phyloP scores from a whole-genome alignment of 1,139 yeast genomes.

The Candida sojae region DNA sequence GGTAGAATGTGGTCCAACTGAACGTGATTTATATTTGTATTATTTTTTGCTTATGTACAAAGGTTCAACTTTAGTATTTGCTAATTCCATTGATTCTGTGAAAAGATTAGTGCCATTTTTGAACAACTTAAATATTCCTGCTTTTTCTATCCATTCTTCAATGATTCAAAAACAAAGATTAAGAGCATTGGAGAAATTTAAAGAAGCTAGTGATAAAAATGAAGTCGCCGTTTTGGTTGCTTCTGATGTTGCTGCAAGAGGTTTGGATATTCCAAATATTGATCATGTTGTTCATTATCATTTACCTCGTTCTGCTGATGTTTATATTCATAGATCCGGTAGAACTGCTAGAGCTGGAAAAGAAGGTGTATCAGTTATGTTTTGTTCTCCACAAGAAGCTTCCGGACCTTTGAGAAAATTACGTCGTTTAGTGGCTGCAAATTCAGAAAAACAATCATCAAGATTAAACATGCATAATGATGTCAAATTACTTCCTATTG shows the following conservation, averaged over 20 bases:
- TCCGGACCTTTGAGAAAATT: slow-evolving; percentile 82
- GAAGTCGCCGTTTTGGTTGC: slow-evolving; percentile 79
- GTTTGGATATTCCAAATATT: slow-evolving; percentile 87
- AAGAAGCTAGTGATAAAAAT: slow-evolving; percentile 49
- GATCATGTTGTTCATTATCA: slow-evolving; percentile 97
- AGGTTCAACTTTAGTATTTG: slow-evolving; percentile 87
- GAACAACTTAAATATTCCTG: slow-evolving; percentile 65
- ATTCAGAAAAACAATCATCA: slow-evolving; percentile 20
- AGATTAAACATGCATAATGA: slow-evolving; percentile 47
- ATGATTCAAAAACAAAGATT: slow-evolving; percentile 95
- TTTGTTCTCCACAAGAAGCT: slow-evolving; percentile 93
- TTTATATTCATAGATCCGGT: slow-evolving; percentile 94
- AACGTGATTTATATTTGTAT: slow-evolving; percentile 87
- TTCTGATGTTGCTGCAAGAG: slow-evolving; percentile 98
- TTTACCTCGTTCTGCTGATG: slow-evolving; percentile 91
- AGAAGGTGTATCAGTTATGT: slow-evolving; percentile 90
- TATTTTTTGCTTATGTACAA: slow-evolving; percentile 86
- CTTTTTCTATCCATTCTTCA: slow-evolving; percentile 86
- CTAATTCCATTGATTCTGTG: slow-evolving; percentile 92
- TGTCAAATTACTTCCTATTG: slow-evolving; percentile 74
- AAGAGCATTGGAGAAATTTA: slow-evolving; percentile 76
- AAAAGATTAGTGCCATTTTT: slow-evolving; percentile 80
- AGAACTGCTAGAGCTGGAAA: slow-evolving; percentile 96
- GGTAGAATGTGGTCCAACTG: slow-evolving; percentile 88
- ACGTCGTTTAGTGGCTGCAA: slow-evolving; percentile 58